Percentiles rank a stretch among this genome's conserved stretches.
phyloP scores from a whole-genome alignment of 108 stramenopile genomes.

The Nitzschia putrida region DNA sequence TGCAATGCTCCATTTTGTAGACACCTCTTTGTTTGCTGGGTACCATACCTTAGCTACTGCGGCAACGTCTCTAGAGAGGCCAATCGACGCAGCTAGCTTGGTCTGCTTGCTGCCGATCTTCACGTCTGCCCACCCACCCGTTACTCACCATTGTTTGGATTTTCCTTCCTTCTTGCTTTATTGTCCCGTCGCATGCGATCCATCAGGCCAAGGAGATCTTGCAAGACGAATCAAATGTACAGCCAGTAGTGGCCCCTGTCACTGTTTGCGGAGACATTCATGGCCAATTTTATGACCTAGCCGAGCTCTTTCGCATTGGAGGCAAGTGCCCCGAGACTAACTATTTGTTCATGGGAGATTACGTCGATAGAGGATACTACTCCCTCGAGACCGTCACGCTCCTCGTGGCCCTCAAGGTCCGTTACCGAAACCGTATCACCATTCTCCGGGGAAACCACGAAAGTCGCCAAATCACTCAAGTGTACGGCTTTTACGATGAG shows the following conservation, averaged over 20 bases:
- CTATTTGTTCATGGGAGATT: constrained; percentile 93
- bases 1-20: too few species aligned
- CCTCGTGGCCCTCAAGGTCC: constrained; percentile 86
- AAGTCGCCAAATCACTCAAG: constrained; percentile 91
- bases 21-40: too few species aligned
- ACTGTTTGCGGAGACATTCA: constrained; percentile 93
- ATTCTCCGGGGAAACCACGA: constrained; percentile 94
- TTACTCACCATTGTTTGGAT: neutral
- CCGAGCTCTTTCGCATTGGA: constrained; percentile 84
- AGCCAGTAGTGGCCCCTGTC: constrained; percentile 88
- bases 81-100: neutral
- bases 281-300: constrained; percentile 93
- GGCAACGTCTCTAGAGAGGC: too few species aligned
- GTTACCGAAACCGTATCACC: constrained; percentile 87
- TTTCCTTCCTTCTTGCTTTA: neutral
- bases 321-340: constrained; percentile 83
- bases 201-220: constrained; percentile 63
- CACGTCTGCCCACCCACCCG: constrained; percentile 4
- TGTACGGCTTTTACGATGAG: constrained; percentile 91
- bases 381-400: constrained; percentile 92
- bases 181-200: neutral
- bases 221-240: constrained; percentile 85
- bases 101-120: neutral
- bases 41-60: too few species aligned
- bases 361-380: constrained; percentile 92